These are phyloP conservation scores for Luffa aegyptiaca DNA, from an alignment of 306 rosid species.

Conservation along the genomic window DNA sequence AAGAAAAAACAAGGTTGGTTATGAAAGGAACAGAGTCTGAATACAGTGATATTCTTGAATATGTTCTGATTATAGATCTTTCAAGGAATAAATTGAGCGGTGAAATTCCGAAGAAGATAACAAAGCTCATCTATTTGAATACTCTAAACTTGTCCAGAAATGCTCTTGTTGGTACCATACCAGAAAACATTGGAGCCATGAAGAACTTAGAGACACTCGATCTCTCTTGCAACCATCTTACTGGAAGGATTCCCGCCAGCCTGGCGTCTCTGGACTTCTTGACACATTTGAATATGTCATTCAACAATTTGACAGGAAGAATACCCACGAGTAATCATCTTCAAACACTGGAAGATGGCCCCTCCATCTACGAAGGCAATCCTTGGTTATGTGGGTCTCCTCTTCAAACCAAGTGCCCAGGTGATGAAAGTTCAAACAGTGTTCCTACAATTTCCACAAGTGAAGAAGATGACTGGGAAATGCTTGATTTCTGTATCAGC, in stretches of 20 bases:
- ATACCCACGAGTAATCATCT: not conserved
- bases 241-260: not conserved
- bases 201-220: not conserved
- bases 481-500: not conserved
- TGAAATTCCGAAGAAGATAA: too few relatives aligned
- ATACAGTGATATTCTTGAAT: not conserved
- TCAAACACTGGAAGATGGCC: not conserved
- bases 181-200: not conserved
- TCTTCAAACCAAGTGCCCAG: not conserved
- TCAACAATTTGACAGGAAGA: not conserved
- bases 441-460: not conserved
- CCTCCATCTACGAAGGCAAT: not conserved
- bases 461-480: not conserved
- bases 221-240: not conserved
- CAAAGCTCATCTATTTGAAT: too few relatives aligned
- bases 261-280: not conserved
- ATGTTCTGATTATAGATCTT: not conserved
- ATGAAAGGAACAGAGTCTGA: not conserved
- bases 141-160: too few relatives aligned
- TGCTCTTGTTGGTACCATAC: not conserved
- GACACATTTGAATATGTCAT: not conserved
- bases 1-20: not conserved
- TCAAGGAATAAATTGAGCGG: too few relatives aligned
- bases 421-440: not conserved
- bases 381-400: not conserved